Evolutionary conservation across 139 green algal genomes (phyloP).

Genomic region (Diplosphaera chodatii): DNA sequence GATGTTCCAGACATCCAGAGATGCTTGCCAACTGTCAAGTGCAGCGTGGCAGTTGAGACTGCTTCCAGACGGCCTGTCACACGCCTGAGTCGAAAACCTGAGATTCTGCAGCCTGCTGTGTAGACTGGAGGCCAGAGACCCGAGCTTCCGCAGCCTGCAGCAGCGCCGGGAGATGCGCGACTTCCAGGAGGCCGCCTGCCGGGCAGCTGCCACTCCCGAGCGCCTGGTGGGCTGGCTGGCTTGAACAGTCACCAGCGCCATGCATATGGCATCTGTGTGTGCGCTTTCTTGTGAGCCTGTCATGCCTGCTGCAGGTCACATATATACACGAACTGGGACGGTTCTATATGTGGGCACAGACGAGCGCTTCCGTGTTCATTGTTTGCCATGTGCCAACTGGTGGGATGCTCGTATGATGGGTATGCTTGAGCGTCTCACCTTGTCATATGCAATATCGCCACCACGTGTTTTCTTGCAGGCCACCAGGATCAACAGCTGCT

Average conservation of each 20-base stretch:
- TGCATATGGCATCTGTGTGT: too few relatives aligned
- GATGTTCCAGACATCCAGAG: neutral
- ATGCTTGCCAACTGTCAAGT: too few relatives aligned
- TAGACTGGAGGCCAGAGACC: conserved; percentile 34
- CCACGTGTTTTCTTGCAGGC: conserved; percentile 13
- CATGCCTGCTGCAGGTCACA: conserved; percentile 16
- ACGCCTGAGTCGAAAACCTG: too few relatives aligned
- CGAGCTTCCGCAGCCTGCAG: conserved; percentile 40
- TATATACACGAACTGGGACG: conserved; percentile 48
- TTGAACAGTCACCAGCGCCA: too few relatives aligned
- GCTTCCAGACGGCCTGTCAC: too few relatives aligned
- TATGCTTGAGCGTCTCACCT: too few relatives aligned
- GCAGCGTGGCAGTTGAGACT: too few relatives aligned
- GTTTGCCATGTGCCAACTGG: conserved; percentile 61
- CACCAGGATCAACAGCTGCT: conserved; percentile 45
- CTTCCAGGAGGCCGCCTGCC: conserved; percentile 47
- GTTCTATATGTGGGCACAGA: conserved; percentile 82
- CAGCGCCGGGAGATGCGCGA: conserved; percentile 48
- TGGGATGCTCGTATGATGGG: too few relatives aligned
- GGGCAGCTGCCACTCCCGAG: conserved; percentile 14
- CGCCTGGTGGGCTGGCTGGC: too few relatives aligned
- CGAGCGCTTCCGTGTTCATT: conserved; percentile 39
- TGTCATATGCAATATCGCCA: too few relatives aligned
- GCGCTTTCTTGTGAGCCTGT: neutral
- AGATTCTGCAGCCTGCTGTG: too few relatives aligned